These are phyloP conservation scores for Claviceps paspali DNA, from an alignment of 2,329 filamentous ascomycete species.

Conservation along the genomic window DNA sequence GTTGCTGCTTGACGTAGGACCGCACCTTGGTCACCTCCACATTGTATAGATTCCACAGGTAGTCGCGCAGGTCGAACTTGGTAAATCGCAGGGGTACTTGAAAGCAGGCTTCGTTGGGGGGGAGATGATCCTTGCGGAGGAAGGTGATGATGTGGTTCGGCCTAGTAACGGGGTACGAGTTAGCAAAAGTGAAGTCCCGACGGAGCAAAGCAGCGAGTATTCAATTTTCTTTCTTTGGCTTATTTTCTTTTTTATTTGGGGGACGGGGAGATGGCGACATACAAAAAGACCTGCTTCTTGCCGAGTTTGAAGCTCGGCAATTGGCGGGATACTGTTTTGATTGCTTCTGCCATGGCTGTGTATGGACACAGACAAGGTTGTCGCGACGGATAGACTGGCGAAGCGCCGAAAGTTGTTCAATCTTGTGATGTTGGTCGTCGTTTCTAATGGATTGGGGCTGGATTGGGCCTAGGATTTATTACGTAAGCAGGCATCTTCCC, in stretches of 20 bases:
- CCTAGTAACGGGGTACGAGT: slow-evolving; percentile 34
- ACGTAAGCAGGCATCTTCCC: no score
- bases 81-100: slow-evolving; percentile 81
- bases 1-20: slow-evolving; percentile 55
- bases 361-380: slow-evolving; percentile 10
- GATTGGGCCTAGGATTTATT: slow-evolving; percentile 1
- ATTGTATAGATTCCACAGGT: slow-evolving; percentile 74
- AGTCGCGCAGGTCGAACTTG: slow-evolving; percentile 93
- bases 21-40: slow-evolving; percentile 60
- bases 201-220: no score
- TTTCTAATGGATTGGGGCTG: slow-evolving; percentile 2
- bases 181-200: no score
- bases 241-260: no score
- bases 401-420: slow-evolving; percentile 5
- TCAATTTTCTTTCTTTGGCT: no score
- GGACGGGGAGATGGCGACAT: slow-evolving; percentile 13
- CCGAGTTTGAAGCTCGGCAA: slow-evolving; percentile 33
- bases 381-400: slow-evolving; percentile 7
- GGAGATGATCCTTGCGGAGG: slow-evolving; percentile 53
- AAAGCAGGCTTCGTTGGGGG: slow-evolving; percentile 76
- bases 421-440: no score
- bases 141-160: slow-evolving; percentile 72
- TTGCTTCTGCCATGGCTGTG: slow-evolving; percentile 24
- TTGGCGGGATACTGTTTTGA: slow-evolving; percentile 21
- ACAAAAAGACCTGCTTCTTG: slow-evolving; percentile 41